Evolutionary conservation across 257 asterid species (phyloP).

Genomic region (Catharanthus roseus): DNA sequence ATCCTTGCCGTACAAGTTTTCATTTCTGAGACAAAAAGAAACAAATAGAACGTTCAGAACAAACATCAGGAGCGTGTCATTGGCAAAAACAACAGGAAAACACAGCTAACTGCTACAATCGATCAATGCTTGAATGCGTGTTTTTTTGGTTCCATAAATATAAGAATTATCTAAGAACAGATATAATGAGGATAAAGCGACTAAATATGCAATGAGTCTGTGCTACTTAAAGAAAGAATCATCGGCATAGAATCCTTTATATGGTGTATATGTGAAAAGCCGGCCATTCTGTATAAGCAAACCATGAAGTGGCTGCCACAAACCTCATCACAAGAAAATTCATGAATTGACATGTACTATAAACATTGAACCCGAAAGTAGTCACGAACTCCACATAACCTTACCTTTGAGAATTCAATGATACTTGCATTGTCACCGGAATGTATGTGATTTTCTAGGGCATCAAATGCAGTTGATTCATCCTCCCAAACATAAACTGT

Average conservation of each 20-base stretch:
- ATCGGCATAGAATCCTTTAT: constrained; percentile 61
- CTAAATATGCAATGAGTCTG: too few species aligned
- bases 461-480: constrained; percentile 67
- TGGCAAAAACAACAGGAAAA: too few species aligned
- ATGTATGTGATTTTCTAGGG: constrained; percentile 58
- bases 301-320: constrained; percentile 77
- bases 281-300: constrained; percentile 54
- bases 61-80: too few species aligned
- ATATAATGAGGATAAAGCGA: too few species aligned
- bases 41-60: too few species aligned
- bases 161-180: too few species aligned
- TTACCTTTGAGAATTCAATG: constrained; percentile 58
- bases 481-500: constrained; percentile 77
- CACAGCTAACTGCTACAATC: too few species aligned
- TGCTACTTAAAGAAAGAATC: constrained; percentile 66
- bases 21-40: too few species aligned
- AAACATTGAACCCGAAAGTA: background rate
- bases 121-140: too few species aligned
- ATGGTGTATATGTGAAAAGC: constrained; percentile 74
- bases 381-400: background rate
- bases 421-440: constrained; percentile 62
- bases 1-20: constrained; percentile 65
- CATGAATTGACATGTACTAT: background rate
- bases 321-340: constrained; percentile 1
- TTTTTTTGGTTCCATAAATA: too few species aligned